phyloP scores from a whole-genome alignment of 805 yeast genomes.

The Blastobotrys peoriensis region DNA sequence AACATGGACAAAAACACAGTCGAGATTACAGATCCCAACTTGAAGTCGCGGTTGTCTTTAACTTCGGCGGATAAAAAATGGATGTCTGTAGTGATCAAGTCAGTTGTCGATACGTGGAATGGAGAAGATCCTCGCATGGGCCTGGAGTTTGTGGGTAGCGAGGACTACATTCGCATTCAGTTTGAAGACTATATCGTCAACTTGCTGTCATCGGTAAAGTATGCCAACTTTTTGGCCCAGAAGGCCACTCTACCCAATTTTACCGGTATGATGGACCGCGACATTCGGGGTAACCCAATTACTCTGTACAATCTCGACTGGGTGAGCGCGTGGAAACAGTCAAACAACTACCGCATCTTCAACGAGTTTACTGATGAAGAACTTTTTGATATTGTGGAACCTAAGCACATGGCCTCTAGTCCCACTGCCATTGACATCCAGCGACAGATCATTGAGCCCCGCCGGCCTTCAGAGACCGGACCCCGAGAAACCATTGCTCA shows the following conservation, averaged over 20 bases:
- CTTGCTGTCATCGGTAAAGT: conserved; percentile 65
- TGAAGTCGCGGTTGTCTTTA: conserved; percentile 41
- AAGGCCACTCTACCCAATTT: conserved; percentile 30
- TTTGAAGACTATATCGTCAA: conserved; percentile 88
- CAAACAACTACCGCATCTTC: conserved; percentile 52
- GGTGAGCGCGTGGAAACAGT: conserved; percentile 47
- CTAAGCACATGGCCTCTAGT: conserved; percentile 32
- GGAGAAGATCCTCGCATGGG: conserved; percentile 37
- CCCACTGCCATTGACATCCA: conserved; percentile 8
- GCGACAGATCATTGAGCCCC: conserved; percentile 14
- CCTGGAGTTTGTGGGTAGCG: conserved; percentile 61
- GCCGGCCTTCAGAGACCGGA: conserved; percentile 10
- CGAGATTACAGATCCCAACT: conserved; percentile 24
- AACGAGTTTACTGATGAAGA: conserved; percentile 59
- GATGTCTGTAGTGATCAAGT: conserved; percentile 50
- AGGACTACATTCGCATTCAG: conserved; percentile 79
- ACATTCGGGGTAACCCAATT: conserved; percentile 33
- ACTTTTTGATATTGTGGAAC: conserved; percentile 55
- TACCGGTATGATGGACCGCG: conserved; percentile 19
- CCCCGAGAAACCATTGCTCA: conserved; percentile 23
- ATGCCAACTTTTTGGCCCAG: conserved; percentile 46
- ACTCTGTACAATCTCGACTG: conserved; percentile 41
- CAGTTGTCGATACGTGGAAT: conserved; percentile 44
- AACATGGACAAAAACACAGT: conserved; percentile 47
- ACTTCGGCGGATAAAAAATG: conserved; percentile 68